These are phyloP conservation scores for Forsythia viridissima DNA, from an alignment of 257 asterid species.

Conservation along the genomic window DNA sequence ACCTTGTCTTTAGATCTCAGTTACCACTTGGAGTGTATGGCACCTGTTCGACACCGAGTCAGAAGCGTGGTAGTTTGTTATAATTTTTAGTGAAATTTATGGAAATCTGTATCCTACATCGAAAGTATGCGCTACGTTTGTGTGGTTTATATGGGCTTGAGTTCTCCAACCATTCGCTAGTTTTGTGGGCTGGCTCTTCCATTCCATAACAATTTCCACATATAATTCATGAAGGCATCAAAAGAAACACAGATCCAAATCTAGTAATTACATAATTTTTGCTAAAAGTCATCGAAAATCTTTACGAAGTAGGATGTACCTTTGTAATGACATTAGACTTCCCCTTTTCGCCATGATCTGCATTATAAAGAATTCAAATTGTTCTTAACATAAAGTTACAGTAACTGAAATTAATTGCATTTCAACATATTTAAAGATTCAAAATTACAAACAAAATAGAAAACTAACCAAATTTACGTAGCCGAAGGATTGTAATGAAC, in stretches of 20 bases:
- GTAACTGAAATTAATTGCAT: background rate
- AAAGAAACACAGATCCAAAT: background rate
- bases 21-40: too few relatives aligned
- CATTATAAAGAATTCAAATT: conserved; percentile 31
- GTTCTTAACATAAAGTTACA: conserved; percentile 7
- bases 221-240: background rate
- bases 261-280: background rate
- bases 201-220: too few relatives aligned
- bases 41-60: too few relatives aligned
- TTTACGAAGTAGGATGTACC: conserved; percentile 36
- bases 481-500: conserved; percentile 45
- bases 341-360: conserved; percentile 50
- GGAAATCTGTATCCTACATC: too few relatives aligned
- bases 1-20: too few relatives aligned
- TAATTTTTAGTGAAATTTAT: too few relatives aligned
- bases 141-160: too few relatives aligned
- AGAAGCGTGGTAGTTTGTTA: too few relatives aligned
- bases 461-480: conserved; percentile 56
- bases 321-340: conserved; percentile 36
- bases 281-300: background rate
- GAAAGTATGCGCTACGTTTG: too few relatives aligned
- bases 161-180: too few relatives aligned
- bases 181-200: too few relatives aligned
- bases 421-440: conserved; percentile 14
- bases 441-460: background rate